phyloP scores from a whole-genome alignment of 106 monocot genomes.

The Gastrodia elata region DNA sequence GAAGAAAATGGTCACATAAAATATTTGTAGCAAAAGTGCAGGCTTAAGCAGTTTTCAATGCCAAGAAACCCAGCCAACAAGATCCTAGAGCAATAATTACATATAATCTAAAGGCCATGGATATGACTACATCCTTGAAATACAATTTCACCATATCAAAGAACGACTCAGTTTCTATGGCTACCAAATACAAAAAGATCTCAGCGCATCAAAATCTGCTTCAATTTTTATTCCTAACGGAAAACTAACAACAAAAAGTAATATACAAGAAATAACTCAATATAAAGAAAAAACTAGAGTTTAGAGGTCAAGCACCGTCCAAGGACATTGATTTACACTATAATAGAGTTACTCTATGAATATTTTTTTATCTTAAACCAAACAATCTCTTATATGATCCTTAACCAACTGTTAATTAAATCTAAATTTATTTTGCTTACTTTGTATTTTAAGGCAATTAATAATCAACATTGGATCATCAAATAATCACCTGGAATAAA shows the following conservation, averaged over 20 bases:
- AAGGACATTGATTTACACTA: no score
- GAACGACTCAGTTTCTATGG: background rate
- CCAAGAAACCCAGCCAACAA: background rate
- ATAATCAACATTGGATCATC: no score
- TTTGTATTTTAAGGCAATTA: no score
- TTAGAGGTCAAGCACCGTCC: background rate
- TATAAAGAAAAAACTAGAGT: background rate
- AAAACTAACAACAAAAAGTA: background rate
- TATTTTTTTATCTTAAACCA: no score
- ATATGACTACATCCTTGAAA: background rate
- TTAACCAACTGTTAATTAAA: no score
- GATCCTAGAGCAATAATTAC: background rate
- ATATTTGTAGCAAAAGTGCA: background rate
- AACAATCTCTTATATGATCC: no score
- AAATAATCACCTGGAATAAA: no score
- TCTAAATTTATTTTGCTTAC: no score
- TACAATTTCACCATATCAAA: background rate
- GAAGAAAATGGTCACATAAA: background rate
- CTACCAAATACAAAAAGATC: background rate
- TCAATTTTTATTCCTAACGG: background rate
- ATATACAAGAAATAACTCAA: background rate
- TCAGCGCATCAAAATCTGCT: background rate
- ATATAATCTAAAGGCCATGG: background rate
- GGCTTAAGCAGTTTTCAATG: background rate
- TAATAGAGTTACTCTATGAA: no score